Conservation (phyloP, 345 rosid genomes). For the rapeseed (Brassica napus) region DNA sequence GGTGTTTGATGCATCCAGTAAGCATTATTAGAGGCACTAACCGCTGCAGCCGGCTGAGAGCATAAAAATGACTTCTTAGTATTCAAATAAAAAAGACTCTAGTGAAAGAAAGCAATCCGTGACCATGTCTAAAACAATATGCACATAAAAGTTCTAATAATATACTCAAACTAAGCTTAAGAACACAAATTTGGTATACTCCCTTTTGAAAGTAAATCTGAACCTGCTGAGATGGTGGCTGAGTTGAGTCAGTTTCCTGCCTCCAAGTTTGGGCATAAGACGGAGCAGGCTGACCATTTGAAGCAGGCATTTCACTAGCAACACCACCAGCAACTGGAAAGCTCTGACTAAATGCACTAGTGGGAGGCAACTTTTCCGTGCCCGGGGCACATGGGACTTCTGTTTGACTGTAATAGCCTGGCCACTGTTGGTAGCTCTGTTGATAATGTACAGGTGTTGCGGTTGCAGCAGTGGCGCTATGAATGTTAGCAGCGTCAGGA, state of each 20-base stretch:
- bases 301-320: constrained; percentile 53
- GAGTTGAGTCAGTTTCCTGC: constrained; percentile 60
- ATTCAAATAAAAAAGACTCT: neutral
- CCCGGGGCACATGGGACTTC: constrained; percentile 99
- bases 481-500: constrained; percentile 55
- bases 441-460: constrained; percentile 67
- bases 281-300: constrained; percentile 62
- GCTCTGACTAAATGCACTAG: constrained; percentile 55
- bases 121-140: constrained; percentile 15
- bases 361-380: constrained; percentile 73
- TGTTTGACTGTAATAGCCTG: constrained; percentile 76
- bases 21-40: constrained; percentile 61
- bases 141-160: constrained; percentile 7
- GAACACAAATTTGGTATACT: constrained; percentile 3
- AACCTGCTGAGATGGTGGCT: constrained; percentile 75
- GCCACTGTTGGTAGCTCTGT: constrained; percentile 84
- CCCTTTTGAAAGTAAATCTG: constrained; percentile 22
- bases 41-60: constrained; percentile 65
- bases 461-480: constrained; percentile 53
- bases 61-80: constrained; percentile 18
- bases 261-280: constrained; percentile 62
- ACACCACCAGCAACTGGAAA: constrained; percentile 55
- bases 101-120: constrained; percentile 7
- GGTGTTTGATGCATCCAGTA: constrained; percentile 69
- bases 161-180: neutral